Evolutionary conservation across 106 monocot genomes (phyloP).

Genomic region (Phalaenopsis equestris): DNA sequence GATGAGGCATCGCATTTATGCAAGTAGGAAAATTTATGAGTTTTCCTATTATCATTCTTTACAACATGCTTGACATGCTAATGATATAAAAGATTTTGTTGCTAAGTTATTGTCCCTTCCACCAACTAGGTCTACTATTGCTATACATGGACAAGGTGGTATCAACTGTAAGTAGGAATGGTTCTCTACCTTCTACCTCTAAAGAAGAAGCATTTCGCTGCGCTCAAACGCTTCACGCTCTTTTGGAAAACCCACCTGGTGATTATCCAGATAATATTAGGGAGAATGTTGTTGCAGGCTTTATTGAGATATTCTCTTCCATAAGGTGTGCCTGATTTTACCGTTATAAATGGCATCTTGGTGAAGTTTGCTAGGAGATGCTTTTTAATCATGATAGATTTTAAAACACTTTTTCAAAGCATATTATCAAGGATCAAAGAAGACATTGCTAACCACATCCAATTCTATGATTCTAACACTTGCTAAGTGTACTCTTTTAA

Average conservation of each 20-base stretch:
- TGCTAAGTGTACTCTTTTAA: not conserved
- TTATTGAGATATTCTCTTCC: constrained; percentile 48
- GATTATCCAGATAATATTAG: constrained; percentile 68
- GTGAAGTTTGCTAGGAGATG: not conserved
- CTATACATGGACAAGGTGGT: constrained; percentile 53
- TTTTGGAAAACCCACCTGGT: constrained; percentile 84
- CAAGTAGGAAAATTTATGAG: constrained; percentile 33
- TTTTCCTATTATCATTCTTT: not conserved
- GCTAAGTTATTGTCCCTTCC: not conserved
- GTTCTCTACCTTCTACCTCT: constrained; percentile 25
- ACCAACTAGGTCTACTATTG: constrained; percentile 47
- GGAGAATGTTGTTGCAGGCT: constrained; percentile 47
- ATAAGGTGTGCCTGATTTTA: constrained; percentile 34
- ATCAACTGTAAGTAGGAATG: constrained; percentile 17
- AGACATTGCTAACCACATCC: not conserved
- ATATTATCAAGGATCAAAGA: constrained; percentile 1
- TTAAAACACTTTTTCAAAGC: not conserved
- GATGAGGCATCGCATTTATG: constrained; percentile 59
- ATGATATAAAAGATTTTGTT: not conserved
- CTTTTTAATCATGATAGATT: not conserved
- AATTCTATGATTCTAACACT: not conserved
- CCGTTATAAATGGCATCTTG: not conserved
- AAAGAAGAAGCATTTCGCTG: constrained; percentile 78
- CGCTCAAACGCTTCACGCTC: constrained; percentile 57
- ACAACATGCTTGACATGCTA: not conserved